Evolutionary conservation across 495 filamentous ascomycete genomes (phyloP).

Genomic region (Hypoxylon intermedium): DNA sequence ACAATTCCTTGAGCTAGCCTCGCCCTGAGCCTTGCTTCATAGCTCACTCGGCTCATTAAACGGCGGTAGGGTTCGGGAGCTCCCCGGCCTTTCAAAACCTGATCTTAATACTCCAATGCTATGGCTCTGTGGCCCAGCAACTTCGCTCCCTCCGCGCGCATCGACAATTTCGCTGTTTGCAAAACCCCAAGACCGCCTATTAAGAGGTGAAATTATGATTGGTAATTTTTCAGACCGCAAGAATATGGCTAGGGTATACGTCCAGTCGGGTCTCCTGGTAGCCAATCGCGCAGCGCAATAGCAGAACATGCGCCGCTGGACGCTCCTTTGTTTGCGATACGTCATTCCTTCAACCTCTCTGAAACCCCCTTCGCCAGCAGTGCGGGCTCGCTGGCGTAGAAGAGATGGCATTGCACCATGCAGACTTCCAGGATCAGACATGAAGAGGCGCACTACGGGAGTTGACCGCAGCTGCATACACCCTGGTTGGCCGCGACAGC

Average conservation of each 20-base stretch:
- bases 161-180: too few species aligned
- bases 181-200: too few species aligned
- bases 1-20: slow-evolving; percentile 10
- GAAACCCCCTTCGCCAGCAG: slow-evolving; percentile 4
- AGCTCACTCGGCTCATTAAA: slow-evolving; percentile 3
- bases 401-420: slow-evolving; percentile 6
- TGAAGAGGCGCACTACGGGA: not conserved
- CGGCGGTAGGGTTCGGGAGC: slow-evolving; percentile 11
- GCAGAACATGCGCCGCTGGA: slow-evolving; percentile 3
- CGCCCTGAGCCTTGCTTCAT: slow-evolving; percentile 21
- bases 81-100: slow-evolving; percentile 16
- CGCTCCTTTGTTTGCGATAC: not conserved
- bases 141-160: slow-evolving; percentile 9
- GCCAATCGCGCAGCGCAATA: not conserved
- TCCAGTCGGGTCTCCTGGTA: slow-evolving; percentile 15
- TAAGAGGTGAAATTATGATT: too few species aligned
- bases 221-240: not conserved
- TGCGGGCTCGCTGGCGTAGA: not conserved
- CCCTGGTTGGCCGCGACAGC: not conserved
- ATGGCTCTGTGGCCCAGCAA: not conserved
- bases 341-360: slow-evolving; percentile 4
- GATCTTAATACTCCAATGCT: not conserved
- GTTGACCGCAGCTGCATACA: slow-evolving; percentile 1
- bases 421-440: slow-evolving; percentile 10
- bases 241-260: not conserved